Conservation (phyloP, 2,329 filamentous ascomycete genomes). For the Penicillium aurantiogriseum region DNA sequence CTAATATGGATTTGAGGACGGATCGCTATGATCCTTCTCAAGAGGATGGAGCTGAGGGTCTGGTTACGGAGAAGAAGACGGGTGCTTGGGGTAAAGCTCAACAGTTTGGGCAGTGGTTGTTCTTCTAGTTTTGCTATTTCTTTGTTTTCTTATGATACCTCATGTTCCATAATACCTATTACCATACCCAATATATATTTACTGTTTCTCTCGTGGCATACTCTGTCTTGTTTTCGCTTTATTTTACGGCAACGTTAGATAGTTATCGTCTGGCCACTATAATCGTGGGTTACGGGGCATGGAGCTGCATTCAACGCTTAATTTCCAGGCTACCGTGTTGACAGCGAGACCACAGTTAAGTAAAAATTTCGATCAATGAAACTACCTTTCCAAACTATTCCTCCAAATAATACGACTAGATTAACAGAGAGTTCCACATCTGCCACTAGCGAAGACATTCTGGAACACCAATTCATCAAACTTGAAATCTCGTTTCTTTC, state of each 20-base stretch:
- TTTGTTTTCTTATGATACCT: slow-evolving; percentile 8
- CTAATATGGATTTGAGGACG: slow-evolving; percentile 53
- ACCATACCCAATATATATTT: neutral
- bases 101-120: slow-evolving; percentile 41
- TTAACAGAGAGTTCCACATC: neutral
- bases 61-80: slow-evolving; percentile 9
- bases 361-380: neutral
- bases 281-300: neutral
- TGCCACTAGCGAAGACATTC: neutral
- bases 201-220: neutral
- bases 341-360: no score
- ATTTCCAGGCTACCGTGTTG: neutral
- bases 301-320: no score
- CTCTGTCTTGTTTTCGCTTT: neutral
- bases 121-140: slow-evolving; percentile 26
- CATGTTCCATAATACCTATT: neutral
- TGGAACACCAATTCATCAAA: neutral
- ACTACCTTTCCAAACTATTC: neutral
- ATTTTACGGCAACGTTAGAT: no score
- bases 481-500: neutral
- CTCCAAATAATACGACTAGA: neutral
- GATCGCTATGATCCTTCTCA: slow-evolving; percentile 42
- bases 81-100: slow-evolving; percentile 26
- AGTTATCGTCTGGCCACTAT: neutral
- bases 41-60: slow-evolving; percentile 29